These are phyloP conservation scores for Arctium lappa DNA, from an alignment of 129 eudicot species.

Conservation along the genomic window DNA sequence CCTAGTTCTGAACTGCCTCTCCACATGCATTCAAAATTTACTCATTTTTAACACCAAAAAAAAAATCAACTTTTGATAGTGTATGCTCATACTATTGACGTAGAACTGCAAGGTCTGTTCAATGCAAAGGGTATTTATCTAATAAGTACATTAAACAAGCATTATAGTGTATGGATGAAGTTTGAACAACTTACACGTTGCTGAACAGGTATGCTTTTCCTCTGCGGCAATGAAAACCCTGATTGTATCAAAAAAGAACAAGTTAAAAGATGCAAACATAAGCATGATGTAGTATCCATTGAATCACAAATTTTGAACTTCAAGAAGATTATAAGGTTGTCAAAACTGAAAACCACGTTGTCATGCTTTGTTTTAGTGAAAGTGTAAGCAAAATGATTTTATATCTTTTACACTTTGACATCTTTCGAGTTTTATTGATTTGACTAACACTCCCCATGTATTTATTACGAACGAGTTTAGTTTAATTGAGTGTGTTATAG, in stretches of 20 bases:
- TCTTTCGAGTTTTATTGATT: too few relatives aligned
- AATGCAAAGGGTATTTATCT: neutral
- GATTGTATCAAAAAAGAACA: constrained; percentile 9
- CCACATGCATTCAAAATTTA: neutral
- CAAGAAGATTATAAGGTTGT: neutral
- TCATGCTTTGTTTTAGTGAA: neutral
- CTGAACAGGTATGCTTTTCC: constrained; percentile 85
- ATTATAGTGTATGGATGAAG: constrained; percentile 1
- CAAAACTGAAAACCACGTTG: neutral
- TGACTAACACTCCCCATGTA: neutral
- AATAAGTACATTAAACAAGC: neutral
- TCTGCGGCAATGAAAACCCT: constrained; percentile 80
- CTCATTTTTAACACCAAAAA: neutral
- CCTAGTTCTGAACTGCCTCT: too few relatives aligned
- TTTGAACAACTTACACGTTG: constrained; percentile 56
- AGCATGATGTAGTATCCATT: neutral
- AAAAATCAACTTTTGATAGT: neutral
- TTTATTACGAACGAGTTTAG: neutral
- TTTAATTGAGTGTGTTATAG: neutral
- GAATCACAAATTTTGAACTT: neutral
- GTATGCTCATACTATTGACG: neutral
- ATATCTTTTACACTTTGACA: too few relatives aligned
- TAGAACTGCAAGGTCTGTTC: neutral
- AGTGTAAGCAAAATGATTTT: too few relatives aligned
- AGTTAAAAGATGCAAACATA: neutral